Base-by-base conservation (phyloP, 108 stramenopile genomes). In the Chaetoceros tenuissimus region DNA sequence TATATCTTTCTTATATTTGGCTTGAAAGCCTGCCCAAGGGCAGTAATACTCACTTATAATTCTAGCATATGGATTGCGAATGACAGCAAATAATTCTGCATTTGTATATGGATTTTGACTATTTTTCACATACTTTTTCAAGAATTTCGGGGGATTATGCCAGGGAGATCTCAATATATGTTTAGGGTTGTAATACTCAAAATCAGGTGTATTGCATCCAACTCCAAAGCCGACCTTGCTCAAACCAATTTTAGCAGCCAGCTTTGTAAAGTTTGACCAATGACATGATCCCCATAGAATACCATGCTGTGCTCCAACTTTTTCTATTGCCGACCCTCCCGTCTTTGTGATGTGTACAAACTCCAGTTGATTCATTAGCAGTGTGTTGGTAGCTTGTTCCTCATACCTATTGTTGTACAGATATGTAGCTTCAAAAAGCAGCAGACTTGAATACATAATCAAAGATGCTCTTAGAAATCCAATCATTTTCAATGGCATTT, bases 21-120 rank as follows among this genome's bases (percentile, higher is more conserved):
- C 3, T 16, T 63, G 51, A 55, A 65, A 58, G 56, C 64, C 22
- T 27, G 23, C 66, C 66, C 73, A 74, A 30, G 60, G 34, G 50
- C 69, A 74, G 46, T 74, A 69, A 50, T 61, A 74, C 53, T 74
- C 73, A 21, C 63, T 64, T 22, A 74, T 3, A 27, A 74, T 27
- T 30, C 73, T 53, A 16, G 64, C 73, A n/a, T 30, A 50, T 17
- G 68, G 68, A 25, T 64, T 55, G 51, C 73, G 62, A 24, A 74
- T 24, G 3, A 74, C 59, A 10, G 66, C 68, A 62, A 74, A 74
- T 0, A 68, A 19, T 21, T 74, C 72, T n/a, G 62, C 67, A 8
- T 58, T 30, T 0, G 53, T 27, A 34, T 74, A 74, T 8, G 72
- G 72, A 57, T 73, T 67, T 7, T 44, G 19, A 0, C 68, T 57